Conservation (phyloP, 495 filamentous ascomycete genomes). For the Arthonia radiata region DNA sequence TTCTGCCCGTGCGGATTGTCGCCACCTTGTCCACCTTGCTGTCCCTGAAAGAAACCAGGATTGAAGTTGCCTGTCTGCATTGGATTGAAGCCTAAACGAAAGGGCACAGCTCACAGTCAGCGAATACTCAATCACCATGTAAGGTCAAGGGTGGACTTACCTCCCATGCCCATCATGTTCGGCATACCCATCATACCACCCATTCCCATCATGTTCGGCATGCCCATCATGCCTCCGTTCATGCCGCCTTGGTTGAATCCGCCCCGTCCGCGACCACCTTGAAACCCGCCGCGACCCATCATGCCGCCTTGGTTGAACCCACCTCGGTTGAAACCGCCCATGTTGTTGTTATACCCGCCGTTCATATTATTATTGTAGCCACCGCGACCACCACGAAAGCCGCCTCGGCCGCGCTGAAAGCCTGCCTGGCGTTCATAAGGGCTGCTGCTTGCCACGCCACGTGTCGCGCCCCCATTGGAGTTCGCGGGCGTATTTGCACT, state of each 20-base stretch:
- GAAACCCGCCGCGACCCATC: slow-evolving; percentile 15
- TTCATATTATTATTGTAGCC: too few relatives aligned
- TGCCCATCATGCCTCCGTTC: slow-evolving; percentile 19
- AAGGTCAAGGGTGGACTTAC: too few relatives aligned
- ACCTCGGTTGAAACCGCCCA: too few relatives aligned
- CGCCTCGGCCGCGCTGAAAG: slow-evolving; percentile 16
- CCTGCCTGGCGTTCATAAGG: slow-evolving; percentile 10
- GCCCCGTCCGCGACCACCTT: slow-evolving; percentile 12
- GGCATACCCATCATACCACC: slow-evolving; percentile 37
- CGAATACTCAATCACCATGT: too few relatives aligned
- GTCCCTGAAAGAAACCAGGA: too few relatives aligned
- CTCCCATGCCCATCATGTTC: slow-evolving; percentile 9
- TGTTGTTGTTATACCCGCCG: slow-evolving; percentile 11
- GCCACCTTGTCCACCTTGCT: too few relatives aligned
- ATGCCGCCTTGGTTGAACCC: slow-evolving; percentile 12
- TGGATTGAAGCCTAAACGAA: too few relatives aligned
- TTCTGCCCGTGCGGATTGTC: too few relatives aligned
- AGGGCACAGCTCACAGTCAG: too few relatives aligned
- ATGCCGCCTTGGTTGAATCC: slow-evolving; percentile 22
- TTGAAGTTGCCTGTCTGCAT: too few relatives aligned
- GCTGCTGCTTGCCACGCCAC: slow-evolving; percentile 28
- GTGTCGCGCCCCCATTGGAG: too few relatives aligned
- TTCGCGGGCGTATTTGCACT: too few relatives aligned
- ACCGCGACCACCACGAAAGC: slow-evolving; percentile 13
- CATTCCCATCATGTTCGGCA: slow-evolving; percentile 20